Base-by-base conservation (phyloP, 2,329 filamentous ascomycete species). In the Arthrobotrys iridis region DNA sequence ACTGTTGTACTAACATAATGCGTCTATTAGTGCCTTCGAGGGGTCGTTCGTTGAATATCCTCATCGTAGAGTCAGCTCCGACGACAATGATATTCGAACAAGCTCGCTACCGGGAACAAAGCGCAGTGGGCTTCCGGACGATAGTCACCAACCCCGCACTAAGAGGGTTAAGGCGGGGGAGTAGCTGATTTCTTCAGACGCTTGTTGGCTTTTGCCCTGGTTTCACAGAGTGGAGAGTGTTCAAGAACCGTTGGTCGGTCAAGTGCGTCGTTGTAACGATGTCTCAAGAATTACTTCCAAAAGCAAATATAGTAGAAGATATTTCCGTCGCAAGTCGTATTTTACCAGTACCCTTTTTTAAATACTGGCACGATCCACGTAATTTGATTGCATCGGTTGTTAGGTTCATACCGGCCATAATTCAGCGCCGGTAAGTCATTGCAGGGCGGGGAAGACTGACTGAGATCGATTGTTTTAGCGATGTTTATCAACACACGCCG, bases 61-160 rank as follows among this genome's bases (percentile, higher is more conserved):
- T 0, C 89, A 93, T 80, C 87, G 95, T 5, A 88, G 94, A 55
- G 93, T 99, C 41, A 97, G 91, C 79, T 90, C 96, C 79, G 95
- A 99, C 80, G 93, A 97, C 81, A 96, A 97, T 79, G 95, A 98
- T 82, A 97, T 98, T 67, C 86, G 92, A n/a, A 93, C 92, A 0
- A 90, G 90, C 45, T 96, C 93, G 81, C 82, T 97, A 35, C 93
- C 94, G 0, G 95, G 94, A 0, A 97, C 93, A 0, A 98, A 98
- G 84, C 86, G 93, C 73, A 94, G 91, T 77, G 94, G 91, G 0
- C 81, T 97, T 41, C 91, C 91, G 0, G 94, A 98, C 80, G 94
- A 97, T 82, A 86, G 85, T 60, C 80, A 96, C n/a, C 84, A 89
- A 46, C 83, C 88, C 35, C 87, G 88, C 0, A 83, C 83, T 2